Percentiles rank a stretch among this genome's conserved stretches.
Conservation (phyloP, 495 filamentous ascomycete species). For the Lasiosphaeria hispida region DNA sequence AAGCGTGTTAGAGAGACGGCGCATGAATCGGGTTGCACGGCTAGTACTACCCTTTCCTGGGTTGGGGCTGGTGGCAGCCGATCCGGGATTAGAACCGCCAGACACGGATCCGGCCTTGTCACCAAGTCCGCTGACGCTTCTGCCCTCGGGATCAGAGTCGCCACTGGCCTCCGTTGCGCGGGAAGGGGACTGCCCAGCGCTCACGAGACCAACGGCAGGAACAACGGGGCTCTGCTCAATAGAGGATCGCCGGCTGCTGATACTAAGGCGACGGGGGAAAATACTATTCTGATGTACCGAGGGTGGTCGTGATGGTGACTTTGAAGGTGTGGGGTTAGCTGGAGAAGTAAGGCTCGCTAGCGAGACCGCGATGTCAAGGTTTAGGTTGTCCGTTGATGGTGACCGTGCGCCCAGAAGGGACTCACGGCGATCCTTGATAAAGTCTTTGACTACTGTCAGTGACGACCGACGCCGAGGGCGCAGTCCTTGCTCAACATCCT, state of each 20-base stretch:
- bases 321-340: slow-evolving; percentile 21
- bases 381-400: slow-evolving; percentile 41
- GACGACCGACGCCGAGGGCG: slow-evolving; percentile 44
- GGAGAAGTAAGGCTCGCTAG: slow-evolving; percentile 28
- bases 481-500: slow-evolving; percentile 20
- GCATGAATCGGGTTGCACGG: slow-evolving; percentile 73
- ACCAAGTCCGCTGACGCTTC: slow-evolving; percentile 6
- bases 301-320: slow-evolving; percentile 45
- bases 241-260: slow-evolving; percentile 47
- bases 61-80: slow-evolving; percentile 22
- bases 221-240: slow-evolving; percentile 27
- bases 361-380: slow-evolving; percentile 25
- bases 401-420: slow-evolving; percentile 36
- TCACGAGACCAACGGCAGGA: slow-evolving; percentile 5
- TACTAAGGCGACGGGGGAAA: slow-evolving; percentile 41
- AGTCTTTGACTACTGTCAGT: slow-evolving; percentile 50
- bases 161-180: slow-evolving; percentile 31
- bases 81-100: slow-evolving; percentile 17
- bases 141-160: slow-evolving; percentile 32
- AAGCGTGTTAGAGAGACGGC: slow-evolving; percentile 71
- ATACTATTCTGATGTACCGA: slow-evolving; percentile 35
- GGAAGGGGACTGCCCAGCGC: slow-evolving; percentile 27
- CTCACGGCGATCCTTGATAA: slow-evolving; percentile 50
- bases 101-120: slow-evolving; percentile 21
- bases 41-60: slow-evolving; percentile 58